Evolutionary conservation across 106 monocot species (phyloP), one percentile per base, ranked within the genome.

Genomic region (Apostasia shenzhenica): DNA sequence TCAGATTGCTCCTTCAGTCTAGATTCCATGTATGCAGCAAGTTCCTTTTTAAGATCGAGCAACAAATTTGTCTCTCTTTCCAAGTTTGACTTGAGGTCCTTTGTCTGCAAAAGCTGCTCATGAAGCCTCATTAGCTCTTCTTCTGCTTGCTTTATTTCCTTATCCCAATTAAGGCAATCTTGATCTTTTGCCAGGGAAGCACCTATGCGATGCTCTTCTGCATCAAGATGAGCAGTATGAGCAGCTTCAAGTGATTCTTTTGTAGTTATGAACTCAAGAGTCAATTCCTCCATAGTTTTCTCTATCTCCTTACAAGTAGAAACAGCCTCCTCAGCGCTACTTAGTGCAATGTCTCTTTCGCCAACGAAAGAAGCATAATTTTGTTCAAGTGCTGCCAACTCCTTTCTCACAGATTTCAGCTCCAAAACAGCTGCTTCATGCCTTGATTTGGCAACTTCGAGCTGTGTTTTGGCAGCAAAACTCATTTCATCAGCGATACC

Each of bases 151-250:
- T 75, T 75, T 7, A 75, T 50, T 61, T 75, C 75, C 49, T 61
- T 67, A 9, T 75, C 75, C 75, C 75, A 75, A 68, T 45, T 44
- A 26, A 68, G 68, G 53, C 59, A 75, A 68, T 75, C 75, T 50
- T 75, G 68, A 45, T 75, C 75, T 54, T 68, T 75, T 54, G 75
- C 75, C 44, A 75, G 68, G 14, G 68, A 41, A 37, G 75, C 59
- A 49, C 75, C 75, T 12, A 75, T 69, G 0, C 75, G 67, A 69
- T 69, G 75, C 68, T 75, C 75, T 61, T 75, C 75, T 8, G 75
- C 75, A 57, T 75, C 75, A 69, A 75, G 67, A 75, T 75, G 75
- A 11, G 68, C 61, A 37, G 75, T 68, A 69, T 75, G 75, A 3
- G 75, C 68, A 69, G 68, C 68, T 69, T 75, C 75, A 68, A 75